Base-by-base conservation (phyloP, 768 basidiomycete species). In the Rhodotorula paludigena region DNA sequence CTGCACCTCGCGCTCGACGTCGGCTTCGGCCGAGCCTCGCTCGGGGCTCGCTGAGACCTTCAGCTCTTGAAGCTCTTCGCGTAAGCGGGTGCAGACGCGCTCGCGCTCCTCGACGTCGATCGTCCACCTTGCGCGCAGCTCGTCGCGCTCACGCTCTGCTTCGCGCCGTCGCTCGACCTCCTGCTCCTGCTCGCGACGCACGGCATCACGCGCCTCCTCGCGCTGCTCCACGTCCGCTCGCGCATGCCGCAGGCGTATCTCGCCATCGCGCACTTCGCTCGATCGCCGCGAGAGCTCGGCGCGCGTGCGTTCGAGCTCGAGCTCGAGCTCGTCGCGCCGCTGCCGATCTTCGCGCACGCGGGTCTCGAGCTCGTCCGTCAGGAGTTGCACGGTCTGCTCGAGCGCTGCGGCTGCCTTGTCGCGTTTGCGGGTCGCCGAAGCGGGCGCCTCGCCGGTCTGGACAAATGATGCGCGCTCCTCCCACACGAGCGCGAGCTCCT, bases 361-460 rank as follows among this genome's bases (percentile, higher is more conserved):
- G 16, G 60, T 68, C 41, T 72, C 71, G 57, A 72, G 61, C 54
- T 72, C 71, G 56, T 65, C 66, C 5, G 71, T 64, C 12, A 72
- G 49, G 10, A 65, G 45, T 12, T 38, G 44, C 25, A 65, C 60
- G 11, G 67, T 60, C 35, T 72, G 66, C 39, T 72, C 71, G 30
- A 72, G 54, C 11, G 71, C 64, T 12, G 41, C 63, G 23, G 68
- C 21, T 47, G 65, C 62, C 18, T 61, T 48, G 3, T 25, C 16
- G 30, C 54, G 53, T 14, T 35, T 28, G 36, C n/a, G 1, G 10
- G 47, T 36, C 35, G 47, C 5, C 16, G 47, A 9, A 8, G n/a
- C 47, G n/a, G n/a, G 4, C 15, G 25, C 25, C 2, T 21, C 23
- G 2, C 7, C 20, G 15, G 30, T 5, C 21, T 28, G 28, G 18